Evolutionary conservation across 2,329 filamentous ascomycete genomes (phyloP), one percentile per base, ranked within the genome.

Genomic region (Penicillium frequentans): DNA sequence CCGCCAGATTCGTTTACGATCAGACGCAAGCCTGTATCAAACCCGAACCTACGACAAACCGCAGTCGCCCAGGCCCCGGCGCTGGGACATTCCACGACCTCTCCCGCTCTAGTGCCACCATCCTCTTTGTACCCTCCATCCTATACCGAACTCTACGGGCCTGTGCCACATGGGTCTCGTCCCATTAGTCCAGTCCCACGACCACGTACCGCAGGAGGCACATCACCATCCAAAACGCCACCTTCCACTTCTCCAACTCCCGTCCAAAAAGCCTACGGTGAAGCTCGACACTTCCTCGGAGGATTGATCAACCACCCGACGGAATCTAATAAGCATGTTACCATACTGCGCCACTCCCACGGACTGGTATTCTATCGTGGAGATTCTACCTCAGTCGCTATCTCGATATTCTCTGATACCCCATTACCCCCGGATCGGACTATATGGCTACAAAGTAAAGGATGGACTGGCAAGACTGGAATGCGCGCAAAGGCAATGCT

Each of bases 381-480:
- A 0, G 81, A 84, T 1, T 77, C 79, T 3, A 91, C 88, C 0
- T 85, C 82, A 8, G 78, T 90, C 5, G 79, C 83, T 3, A 78
- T 91, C 39, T 87, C 86, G 2, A 79, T 90, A 47, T 86, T 90
- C 64, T 82, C 81, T 0, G 83, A 87, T 59, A 72, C 75, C 2
- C 80, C 82, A 0, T 69, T 90, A 0, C 85, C 87, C 0, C 53
- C 73, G 0, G 80, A 82, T 24, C 80, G 88, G 7, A 84, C 83
- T 0, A 69, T 90, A 14, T 90, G 86, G 85, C 74, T 90, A 26
- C 88, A 90, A 73, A 81, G 81, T 57, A 87, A 86, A 61, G 88
- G 88, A 2, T 89, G 80, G 74, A 86, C 85, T 0, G 88, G 88
- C 5, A 86, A 87, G 66, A 81, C 86, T 49, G 88, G 88, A 19